Evolutionary conservation across 2,329 filamentous ascomycete species (phyloP).

Genomic region (Lecanicillium sp.): DNA sequence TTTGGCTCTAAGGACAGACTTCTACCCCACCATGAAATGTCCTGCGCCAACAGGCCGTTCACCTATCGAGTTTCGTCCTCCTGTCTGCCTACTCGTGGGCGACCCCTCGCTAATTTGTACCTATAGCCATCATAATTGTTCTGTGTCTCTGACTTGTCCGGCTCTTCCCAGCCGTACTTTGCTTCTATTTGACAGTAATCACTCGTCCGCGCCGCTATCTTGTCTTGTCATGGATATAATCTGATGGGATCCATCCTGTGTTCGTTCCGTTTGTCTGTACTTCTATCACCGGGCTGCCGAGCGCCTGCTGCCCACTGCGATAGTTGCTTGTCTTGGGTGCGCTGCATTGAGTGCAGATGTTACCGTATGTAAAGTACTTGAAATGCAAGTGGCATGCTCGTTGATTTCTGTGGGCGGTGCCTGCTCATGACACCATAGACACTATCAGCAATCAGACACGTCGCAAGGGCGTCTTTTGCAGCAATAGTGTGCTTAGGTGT

Average conservation of each 20-base stretch:
- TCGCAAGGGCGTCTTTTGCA: slow-evolving; percentile 5
- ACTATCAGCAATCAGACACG: slow-evolving; percentile 3
- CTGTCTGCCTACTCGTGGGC: slow-evolving; percentile 2
- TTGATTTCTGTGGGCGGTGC: slow-evolving; percentile 4
- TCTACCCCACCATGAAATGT: slow-evolving; percentile 1
- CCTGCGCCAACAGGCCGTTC: slow-evolving; percentile 1
- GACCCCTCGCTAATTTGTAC: slow-evolving; percentile 1
- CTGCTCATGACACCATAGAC: slow-evolving; percentile 4
- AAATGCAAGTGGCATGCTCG: slow-evolving; percentile 6
- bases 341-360: slow-evolving; percentile 5
- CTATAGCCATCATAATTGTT: slow-evolving; percentile 2
- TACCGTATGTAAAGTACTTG: slow-evolving; percentile 3
- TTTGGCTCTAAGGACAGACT: slow-evolving; percentile 4
- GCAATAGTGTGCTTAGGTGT: slow-evolving; percentile 5
- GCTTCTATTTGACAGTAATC: slow-evolving; percentile 4
- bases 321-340: slow-evolving; percentile 5
- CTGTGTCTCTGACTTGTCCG: slow-evolving; percentile 3
- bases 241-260: slow-evolving; percentile 1
- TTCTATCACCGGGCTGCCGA: slow-evolving; percentile 2
- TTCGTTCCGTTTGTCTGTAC: slow-evolving; percentile 3
- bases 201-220: slow-evolving; percentile 3
- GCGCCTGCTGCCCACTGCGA: slow-evolving; percentile 2
- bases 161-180: slow-evolving; percentile 4
- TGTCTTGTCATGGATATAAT: slow-evolving; percentile 3
- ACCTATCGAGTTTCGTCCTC: slow-evolving; percentile 5